Evolutionary conservation across 352 stramenopile species (phyloP), one percentile per base, ranked within the genome.

Genomic region (Nothophytophthora sp.): DNA sequence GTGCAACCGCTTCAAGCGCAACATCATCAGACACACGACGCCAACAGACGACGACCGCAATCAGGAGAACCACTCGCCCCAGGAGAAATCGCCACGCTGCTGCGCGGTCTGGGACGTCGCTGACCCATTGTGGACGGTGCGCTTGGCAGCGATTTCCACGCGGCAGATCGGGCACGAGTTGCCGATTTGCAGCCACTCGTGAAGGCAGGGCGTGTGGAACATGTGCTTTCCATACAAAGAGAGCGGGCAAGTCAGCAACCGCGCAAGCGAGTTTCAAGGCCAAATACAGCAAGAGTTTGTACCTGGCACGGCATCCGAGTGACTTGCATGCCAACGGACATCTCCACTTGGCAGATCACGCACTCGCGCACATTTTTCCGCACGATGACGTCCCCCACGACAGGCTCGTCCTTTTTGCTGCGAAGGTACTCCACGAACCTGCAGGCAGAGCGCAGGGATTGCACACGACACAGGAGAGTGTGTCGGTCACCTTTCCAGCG

Each of bases 91-190:
- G 10, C 77, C 75, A 10, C 68, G 69, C 23, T 77, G 55, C 48
- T 88, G 71, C 11, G 77, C 63, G 3, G 52, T 74, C 22, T 72
- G 70, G 12, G 55, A 66, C 10, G 57, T 63, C 0, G 56, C 46
- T 12, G 58, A 35, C 12, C 38, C 65, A n/a, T 45, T 60, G 25
- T 62, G 41, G 12, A 53, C 43, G 4, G 53, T 74, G 23, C 67
- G 55, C 40, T 91, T 85, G 41, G 80, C 70, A 1, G 69, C 46
- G 35, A 93, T 87, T 47, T 89, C 74, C 3, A 90, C 78, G 32
- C 81, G 80, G 40, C 82, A 93, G 52, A 91, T 91, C 25, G 82
- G 83, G 60, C 83, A 93, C 47, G 79, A 90, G 55, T 91, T 91
- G 38, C 83, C 79, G 42, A 93, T 84, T 38, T 89, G 81, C 34